Conservation (phyloP, 2,329 filamentous ascomycete genomes). For the Bipolaris gigantea region DNA sequence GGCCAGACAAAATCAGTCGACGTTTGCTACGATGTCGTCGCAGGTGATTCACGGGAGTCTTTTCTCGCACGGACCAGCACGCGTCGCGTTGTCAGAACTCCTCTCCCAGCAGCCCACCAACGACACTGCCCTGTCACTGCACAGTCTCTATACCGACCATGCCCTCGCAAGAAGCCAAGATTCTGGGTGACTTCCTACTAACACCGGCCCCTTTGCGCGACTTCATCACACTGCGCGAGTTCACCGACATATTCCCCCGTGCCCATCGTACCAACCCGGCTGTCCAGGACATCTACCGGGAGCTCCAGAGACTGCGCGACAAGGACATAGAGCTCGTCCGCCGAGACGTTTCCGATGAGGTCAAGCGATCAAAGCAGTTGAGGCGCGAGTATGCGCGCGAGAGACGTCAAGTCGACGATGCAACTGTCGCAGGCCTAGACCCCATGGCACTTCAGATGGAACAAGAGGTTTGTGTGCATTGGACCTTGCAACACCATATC, state of each 20-base stretch:
- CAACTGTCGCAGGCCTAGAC: slow-evolving; percentile 54
- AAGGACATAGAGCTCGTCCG: slow-evolving; percentile 68
- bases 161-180: slow-evolving; percentile 72
- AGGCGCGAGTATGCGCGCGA: slow-evolving; percentile 60
- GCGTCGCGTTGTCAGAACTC: slow-evolving; percentile 24
- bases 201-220: slow-evolving; percentile 73
- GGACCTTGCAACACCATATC: not conserved
- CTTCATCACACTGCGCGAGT: slow-evolving; percentile 72
- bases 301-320: slow-evolving; percentile 75
- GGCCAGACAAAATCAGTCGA: slow-evolving; percentile 8
- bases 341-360: slow-evolving; percentile 66
- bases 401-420: slow-evolving; percentile 57
- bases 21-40: slow-evolving; percentile 12
- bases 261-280: slow-evolving; percentile 66
- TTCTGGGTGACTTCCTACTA: slow-evolving; percentile 77
- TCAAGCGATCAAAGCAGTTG: slow-evolving; percentile 61
- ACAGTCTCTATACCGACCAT: slow-evolving; percentile 48
- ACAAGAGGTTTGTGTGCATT: slow-evolving; percentile 40
- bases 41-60: slow-evolving; percentile 20
- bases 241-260: slow-evolving; percentile 75
- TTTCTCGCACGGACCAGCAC: slow-evolving; percentile 27
- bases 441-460: slow-evolving; percentile 66
- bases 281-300: slow-evolving; percentile 72
- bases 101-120: not conserved
- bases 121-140: slow-evolving; percentile 21